These are phyloP conservation scores for Corinectria fuckeliana DNA, from an alignment of 2,329 filamentous ascomycete species.

Conservation along the genomic window DNA sequence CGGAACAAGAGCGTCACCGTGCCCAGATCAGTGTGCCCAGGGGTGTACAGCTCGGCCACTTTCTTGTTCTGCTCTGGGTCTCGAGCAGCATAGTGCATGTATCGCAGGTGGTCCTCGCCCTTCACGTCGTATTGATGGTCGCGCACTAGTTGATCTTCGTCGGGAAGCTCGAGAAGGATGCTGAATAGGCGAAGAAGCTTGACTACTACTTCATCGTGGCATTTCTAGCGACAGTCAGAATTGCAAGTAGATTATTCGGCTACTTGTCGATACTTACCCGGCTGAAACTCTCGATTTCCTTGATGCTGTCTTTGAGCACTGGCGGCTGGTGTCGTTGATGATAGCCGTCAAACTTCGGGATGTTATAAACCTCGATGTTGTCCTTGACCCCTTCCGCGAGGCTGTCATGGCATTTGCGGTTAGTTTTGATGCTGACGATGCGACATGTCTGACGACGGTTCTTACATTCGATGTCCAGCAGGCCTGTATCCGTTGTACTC, in stretches of 20 bases:
- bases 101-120: slow-evolving; percentile 64
- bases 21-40: slow-evolving; percentile 62
- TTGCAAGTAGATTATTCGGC: not conserved
- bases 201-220: slow-evolving; percentile 60
- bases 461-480: slow-evolving; percentile 41
- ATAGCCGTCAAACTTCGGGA: not conserved
- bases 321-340: not conserved
- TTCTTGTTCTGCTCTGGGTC: not conserved
- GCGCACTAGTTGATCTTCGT: slow-evolving; percentile 61
- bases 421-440: not conserved
- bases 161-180: slow-evolving; percentile 57
- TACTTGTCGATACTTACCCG: not conserved
- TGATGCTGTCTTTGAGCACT: not conserved
- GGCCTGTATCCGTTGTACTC: slow-evolving; percentile 64
- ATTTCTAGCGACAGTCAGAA: not conserved
- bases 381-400: not conserved
- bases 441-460: not conserved
- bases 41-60: slow-evolving; percentile 44
- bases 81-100: slow-evolving; percentile 59
- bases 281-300: not conserved
- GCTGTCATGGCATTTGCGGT: not conserved
- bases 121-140: slow-evolving; percentile 61
- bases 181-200: not conserved
- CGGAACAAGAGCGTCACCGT: slow-evolving; percentile 63
- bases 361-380: not conserved